Conservation (phyloP, 2,329 filamentous ascomycete species). For the Diaporthe vaccinii region DNA sequence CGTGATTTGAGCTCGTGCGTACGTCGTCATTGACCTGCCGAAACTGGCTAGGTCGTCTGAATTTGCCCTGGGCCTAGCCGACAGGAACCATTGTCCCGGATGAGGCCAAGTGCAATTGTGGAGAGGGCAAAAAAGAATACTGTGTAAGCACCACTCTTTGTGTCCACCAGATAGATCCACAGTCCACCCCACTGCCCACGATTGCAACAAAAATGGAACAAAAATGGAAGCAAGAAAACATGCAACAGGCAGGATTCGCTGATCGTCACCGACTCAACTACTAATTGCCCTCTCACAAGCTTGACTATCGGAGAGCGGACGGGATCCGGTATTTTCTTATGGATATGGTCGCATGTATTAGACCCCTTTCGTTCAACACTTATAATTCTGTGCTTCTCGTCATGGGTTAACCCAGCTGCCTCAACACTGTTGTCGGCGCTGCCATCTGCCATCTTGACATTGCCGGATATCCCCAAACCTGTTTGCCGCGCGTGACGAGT, state of each 20-base stretch:
- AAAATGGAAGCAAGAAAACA: not conserved
- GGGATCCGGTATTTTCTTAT: slow-evolving; percentile 14
- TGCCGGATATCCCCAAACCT: not conserved
- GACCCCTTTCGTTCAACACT: not conserved
- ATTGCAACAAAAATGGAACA: not conserved
- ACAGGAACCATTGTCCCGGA: slow-evolving; percentile 6
- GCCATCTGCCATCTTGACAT: not conserved
- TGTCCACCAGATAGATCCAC: slow-evolving; percentile 6
- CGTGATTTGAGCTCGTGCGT: slow-evolving; percentile 15
- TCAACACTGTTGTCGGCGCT: not conserved
- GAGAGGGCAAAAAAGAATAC: not conserved
- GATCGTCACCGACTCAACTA: not conserved
- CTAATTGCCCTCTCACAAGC: not conserved
- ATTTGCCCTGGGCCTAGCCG: not conserved
- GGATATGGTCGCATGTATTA: not conserved
- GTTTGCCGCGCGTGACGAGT: slow-evolving; percentile 11
- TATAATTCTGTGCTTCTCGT: not conserved
- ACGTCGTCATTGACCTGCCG: not conserved
- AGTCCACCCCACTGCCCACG: not conserved
- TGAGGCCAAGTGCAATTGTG: not conserved
- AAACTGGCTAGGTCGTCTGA: slow-evolving; percentile 9
- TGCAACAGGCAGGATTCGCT: not conserved
- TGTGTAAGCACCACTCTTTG: not conserved
- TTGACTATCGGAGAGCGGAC: slow-evolving; percentile 1
- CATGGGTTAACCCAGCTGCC: not conserved